phyloP scores from a whole-genome alignment of 2,329 filamentous ascomycete genomes.

The Ceratocystiopsis minuta region DNA sequence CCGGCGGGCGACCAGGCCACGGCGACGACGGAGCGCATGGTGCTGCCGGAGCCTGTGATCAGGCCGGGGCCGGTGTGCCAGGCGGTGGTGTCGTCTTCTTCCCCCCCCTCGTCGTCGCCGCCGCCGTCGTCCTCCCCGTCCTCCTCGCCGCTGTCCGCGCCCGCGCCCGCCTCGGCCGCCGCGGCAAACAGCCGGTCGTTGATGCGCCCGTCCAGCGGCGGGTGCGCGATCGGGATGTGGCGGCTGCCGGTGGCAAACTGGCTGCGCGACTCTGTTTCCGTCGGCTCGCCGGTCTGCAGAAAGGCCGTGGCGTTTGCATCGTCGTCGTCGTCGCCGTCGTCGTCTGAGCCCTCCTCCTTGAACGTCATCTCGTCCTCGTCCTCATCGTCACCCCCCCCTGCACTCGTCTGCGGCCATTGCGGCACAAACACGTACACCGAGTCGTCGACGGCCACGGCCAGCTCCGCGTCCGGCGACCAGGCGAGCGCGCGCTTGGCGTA shows the following conservation, averaged over 20 bases:
- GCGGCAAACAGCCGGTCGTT: constrained; percentile 25
- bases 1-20: constrained; percentile 41
- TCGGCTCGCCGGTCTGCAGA: background rate
- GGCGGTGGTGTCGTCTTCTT: background rate
- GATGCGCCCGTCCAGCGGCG: constrained; percentile 22
- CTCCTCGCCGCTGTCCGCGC: background rate
- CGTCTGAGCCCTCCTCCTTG: constrained; percentile 12
- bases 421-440: constrained; percentile 33
- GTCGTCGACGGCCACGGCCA: constrained; percentile 39
- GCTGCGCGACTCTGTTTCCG: constrained; percentile 9
- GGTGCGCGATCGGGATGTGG: constrained; percentile 19
- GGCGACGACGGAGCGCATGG: constrained; percentile 35
- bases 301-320: constrained; percentile 11
- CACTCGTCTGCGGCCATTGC: constrained; percentile 17
- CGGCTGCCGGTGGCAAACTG: constrained; percentile 18
- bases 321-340: constrained; percentile 7
- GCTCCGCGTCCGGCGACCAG: constrained; percentile 40
- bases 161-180: constrained; percentile 13
- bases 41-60: constrained; percentile 29
- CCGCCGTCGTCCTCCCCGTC: constrained; percentile 10
- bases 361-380: constrained; percentile 9
- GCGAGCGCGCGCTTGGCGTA: constrained; percentile 20
- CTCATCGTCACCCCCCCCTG: constrained; percentile 7
- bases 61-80: constrained; percentile 13
- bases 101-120: constrained; percentile 12